Evolutionary conservation across 2,329 filamentous ascomycete species (phyloP), one percentile per base, ranked within the genome.

Genomic region (Phialocephala sp.): DNA sequence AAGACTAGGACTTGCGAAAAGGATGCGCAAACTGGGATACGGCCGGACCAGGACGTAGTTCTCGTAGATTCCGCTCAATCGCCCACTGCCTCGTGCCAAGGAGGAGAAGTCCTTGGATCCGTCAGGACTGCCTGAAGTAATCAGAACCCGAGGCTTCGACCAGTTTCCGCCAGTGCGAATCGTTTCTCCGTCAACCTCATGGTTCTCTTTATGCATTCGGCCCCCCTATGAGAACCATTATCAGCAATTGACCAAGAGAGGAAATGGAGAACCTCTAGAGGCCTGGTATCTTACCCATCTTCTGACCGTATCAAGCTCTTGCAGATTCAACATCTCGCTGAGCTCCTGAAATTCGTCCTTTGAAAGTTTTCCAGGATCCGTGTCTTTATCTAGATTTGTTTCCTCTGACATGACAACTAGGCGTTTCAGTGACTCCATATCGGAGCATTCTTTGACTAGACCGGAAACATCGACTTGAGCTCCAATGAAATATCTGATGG

Each of bases 1-100:
- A 35, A 91, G 82, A 1, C 86, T 85, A 0, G 89, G 89, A 0
- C 87, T 90, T 2, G 89, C 89, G 74, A 92, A 92, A 0, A 91
- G 82, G 60, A 92, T 87, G 1, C 85, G 84, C 0, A 92, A 80
- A 41, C 82, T 88, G 0, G 89, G 89, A 68, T 86, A 86, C 0
- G 89, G 89, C 4, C 89, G 81, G 5, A 90, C 84, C 20, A 90
- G 83, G n/a, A 90, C 80, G 71, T 89, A 90, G 71, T 89, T 76
- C 68, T 85, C 80, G 70, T 83, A 85, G 45, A 82, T 73, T n/a
- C 80, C 78, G n/a, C 73, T 73, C 4, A 81, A 73, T 32, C 74
- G 76, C 15, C 77, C 77, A 54, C 75, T 76, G 60, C 57, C 24
- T 37, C 63, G 66, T 36, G 41, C n/a, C 50, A 54, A 35, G 39